Base-by-base conservation (phyloP, 2,329 filamentous ascomycete species). In the Apiospora marii region DNA sequence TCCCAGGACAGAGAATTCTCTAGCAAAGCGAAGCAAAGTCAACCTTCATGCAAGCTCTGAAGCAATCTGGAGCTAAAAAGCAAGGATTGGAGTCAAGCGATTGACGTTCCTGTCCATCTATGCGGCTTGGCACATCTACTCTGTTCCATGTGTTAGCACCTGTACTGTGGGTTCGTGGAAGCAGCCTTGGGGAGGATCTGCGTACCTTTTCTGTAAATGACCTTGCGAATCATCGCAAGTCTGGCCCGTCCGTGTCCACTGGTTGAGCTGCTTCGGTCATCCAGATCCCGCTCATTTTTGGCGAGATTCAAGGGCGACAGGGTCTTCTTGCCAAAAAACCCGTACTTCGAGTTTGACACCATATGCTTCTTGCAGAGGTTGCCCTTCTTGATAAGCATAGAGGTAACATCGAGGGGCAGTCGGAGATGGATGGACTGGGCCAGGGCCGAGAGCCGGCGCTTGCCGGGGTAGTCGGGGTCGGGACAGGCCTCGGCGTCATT, bases 161-260 rank as follows among this genome's bases (percentile, higher is more conserved):
- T 48, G 4, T 48, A 22, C 44, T 22, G 19, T 48, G 16, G 16
- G 6, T 48, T 16, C 6, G 16, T 8, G 44, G 7, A 48, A 22
- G 5, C 2, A 19, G 7, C 2, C 2, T 48, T 48, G 4, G 2
- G 16, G 6, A 19, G 0, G 7, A 0, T 4, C 2, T 27, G 27
- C 49, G 1, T 53, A 27, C 49, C 49, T 13, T 53, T 27, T 1
- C 13, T 4, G 16, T 27, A 27, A 10, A 53, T 13, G 24, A 53
- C 24, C 5, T 14, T 12, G 4, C 24, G 49, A 4, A 53, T 12
- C n/a, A 53, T 27, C 49, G 24, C 12, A 8, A 53, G 24, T 27
- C 49, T 12, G 24, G 49, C n/a, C 24, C 49, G 49, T 5, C n/a
- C 49, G 49, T 13, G 13, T 5, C 49, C 49, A 27, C n/a, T 1